Base-by-base conservation (phyloP, 1,284 basidiomycete species). In the Entoloma clypeatum region DNA sequence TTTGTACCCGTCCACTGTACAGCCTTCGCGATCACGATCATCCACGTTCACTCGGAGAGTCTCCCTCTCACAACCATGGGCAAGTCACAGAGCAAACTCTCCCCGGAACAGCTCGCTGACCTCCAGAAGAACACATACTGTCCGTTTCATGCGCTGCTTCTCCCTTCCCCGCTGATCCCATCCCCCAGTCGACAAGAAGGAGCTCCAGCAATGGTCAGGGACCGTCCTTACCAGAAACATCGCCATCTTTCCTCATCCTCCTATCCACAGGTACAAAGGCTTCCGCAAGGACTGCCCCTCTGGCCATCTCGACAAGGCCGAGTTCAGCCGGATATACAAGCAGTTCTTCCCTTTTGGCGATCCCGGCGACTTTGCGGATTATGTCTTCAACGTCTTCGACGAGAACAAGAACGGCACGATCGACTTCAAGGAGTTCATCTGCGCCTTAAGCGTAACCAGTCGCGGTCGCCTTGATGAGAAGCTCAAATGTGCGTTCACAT, bases 281-380 rank as follows among this genome's bases (percentile, higher is more conserved):
- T 99, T 98, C 71, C 81, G 95, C 60, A 98, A 95, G 68, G 96
- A 99, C 69, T 99, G 96, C 64, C 96, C 96, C 0, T 90, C 92
- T 4, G 96, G 96, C 31, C 88, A 93, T 56, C 81, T 99, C 54
- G 91, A 98, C 77, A 96, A 93, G 75, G 74, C 81, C 41, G 95
- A 96, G 65, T 99, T 99, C 67, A 80, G 87, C 60, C 86, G 90
- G 64, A 99, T 99, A 76, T 99, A 99, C 79, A 93, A 95, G 63
- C 95, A 99, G 63, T 96, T 99, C 86, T 98, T 98, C 75, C 95
- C 95, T 17, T 99, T 99, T 59, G 96, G 96, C 44, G 96, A 99
- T 65, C 95, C 96, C 4, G 83, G 75, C 44, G 90, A 96, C 61
- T 99, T 99, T 58, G 93, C 96, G 34, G 92, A 98, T 67, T 96